These are phyloP conservation scores for Pinus albicaulis DNA, from an alignment of 75 land plant genomes.

Conservation along the genomic window DNA sequence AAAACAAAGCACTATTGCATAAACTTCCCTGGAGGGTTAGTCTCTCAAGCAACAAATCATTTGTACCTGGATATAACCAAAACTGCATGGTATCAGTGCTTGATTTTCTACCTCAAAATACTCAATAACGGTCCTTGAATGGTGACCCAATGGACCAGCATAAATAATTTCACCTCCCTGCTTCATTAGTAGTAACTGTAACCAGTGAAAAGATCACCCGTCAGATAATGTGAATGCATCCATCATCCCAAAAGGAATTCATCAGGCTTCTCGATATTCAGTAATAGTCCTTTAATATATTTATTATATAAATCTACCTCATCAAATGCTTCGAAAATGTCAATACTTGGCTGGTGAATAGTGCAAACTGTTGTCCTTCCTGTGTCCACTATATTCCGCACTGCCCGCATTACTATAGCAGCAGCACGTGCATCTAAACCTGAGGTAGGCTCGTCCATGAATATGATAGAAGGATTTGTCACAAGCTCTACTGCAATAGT, in stretches of 20 bases:
- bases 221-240: not conserved
- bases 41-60: not conserved
- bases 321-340: slow-evolving; percentile 28
- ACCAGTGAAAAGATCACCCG: not conserved
- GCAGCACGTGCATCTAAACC: slow-evolving; percentile 28
- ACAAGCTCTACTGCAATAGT: slow-evolving; percentile 19
- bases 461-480: slow-evolving; percentile 11
- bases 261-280: not conserved
- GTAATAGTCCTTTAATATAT: not conserved
- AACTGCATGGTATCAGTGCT: not conserved
- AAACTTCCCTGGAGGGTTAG: not conserved
- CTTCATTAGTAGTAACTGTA: slow-evolving; percentile 74
- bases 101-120: slow-evolving; percentile 51
- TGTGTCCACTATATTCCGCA: slow-evolving; percentile 21
- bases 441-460: slow-evolving; percentile 22
- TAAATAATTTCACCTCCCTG: slow-evolving; percentile 62
- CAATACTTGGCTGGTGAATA: slow-evolving; percentile 14
- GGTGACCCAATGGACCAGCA: slow-evolving; percentile 48
- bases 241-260: not conserved
- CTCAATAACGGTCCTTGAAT: slow-evolving; percentile 51
- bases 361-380: not conserved
- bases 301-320: slow-evolving; percentile 11
- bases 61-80: not conserved
- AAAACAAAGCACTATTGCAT: not conserved
- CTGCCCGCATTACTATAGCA: slow-evolving; percentile 24